phyloP scores from a whole-genome alignment of 495 filamentous ascomycete species.

The Elasticomyces elasticus region DNA sequence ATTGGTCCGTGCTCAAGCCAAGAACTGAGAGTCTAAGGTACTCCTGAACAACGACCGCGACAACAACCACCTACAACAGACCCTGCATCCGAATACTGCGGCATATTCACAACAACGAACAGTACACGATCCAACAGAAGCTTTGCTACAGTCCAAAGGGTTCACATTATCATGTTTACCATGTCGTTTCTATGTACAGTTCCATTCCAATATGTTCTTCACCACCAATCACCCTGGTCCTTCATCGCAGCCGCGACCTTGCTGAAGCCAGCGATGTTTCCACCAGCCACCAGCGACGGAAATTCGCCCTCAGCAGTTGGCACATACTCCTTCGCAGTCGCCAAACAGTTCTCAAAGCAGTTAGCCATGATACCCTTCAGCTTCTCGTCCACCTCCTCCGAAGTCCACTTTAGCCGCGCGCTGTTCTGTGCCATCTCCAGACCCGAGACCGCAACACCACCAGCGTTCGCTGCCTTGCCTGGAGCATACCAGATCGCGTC shows the following conservation, averaged over 20 bases:
- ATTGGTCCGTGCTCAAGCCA: no score
- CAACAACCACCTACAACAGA: no score
- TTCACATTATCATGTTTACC: not conserved
- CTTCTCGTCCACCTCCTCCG: constrained; percentile 82
- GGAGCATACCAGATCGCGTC: constrained; percentile 86
- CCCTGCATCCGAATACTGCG: no score
- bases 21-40: no score
- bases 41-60: no score
- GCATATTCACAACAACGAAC: no score
- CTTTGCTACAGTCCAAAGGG: not conserved
- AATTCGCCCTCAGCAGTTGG: constrained; percentile 67
- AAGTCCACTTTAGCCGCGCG: constrained; percentile 69
- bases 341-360: constrained; percentile 84
- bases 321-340: constrained; percentile 82
- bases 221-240: constrained; percentile 97
- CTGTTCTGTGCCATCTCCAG: constrained; percentile 99
- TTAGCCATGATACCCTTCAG: constrained; percentile 90
- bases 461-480: constrained; percentile 87
- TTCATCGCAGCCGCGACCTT: constrained; percentile 94
- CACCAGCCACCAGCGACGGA: constrained; percentile 81
- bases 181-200: not conserved
- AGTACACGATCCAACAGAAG: no score
- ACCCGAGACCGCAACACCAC: constrained; percentile 93
- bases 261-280: constrained; percentile 94
- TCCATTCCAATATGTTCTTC: not conserved